Evolutionary conservation across 306 rosid species (phyloP).

Genomic region (Nissolia schottii): DNA sequence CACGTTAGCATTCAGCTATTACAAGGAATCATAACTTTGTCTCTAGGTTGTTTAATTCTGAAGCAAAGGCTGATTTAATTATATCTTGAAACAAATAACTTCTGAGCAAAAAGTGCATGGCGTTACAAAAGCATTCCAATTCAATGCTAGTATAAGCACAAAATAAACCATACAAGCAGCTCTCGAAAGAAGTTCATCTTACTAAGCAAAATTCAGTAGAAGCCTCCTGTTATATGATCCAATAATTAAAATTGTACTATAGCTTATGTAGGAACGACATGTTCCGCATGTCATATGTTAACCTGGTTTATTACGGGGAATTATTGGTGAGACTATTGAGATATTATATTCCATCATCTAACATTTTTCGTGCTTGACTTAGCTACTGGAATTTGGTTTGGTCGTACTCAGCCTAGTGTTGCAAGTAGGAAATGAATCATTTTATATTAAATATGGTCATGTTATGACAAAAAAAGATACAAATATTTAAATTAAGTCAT

Average conservation of each 20-base stretch:
- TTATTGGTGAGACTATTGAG: background rate
- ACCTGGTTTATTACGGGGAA: background rate
- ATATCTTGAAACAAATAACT: background rate
- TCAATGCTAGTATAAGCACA: background rate
- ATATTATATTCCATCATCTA: background rate
- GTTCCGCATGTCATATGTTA: background rate
- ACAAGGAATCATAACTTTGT: too few relatives aligned
- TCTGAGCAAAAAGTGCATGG: background rate
- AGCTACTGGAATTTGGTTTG: background rate
- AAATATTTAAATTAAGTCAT: too few relatives aligned
- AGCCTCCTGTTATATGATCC: background rate
- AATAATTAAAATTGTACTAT: too few relatives aligned
- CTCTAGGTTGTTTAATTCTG: too few relatives aligned
- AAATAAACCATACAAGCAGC: background rate
- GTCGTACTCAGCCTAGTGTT: background rate
- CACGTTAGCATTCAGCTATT: too few relatives aligned
- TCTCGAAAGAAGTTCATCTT: background rate
- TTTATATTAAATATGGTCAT: too few relatives aligned
- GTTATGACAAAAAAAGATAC: too few relatives aligned
- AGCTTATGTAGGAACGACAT: background rate
- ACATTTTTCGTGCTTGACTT: background rate
- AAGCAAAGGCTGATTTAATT: too few relatives aligned
- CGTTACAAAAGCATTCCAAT: background rate
- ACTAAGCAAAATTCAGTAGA: background rate
- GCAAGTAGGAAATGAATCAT: too few relatives aligned